Conservation (phyloP, 768 basidiomycete species). For the Boletus insuetus region DNA sequence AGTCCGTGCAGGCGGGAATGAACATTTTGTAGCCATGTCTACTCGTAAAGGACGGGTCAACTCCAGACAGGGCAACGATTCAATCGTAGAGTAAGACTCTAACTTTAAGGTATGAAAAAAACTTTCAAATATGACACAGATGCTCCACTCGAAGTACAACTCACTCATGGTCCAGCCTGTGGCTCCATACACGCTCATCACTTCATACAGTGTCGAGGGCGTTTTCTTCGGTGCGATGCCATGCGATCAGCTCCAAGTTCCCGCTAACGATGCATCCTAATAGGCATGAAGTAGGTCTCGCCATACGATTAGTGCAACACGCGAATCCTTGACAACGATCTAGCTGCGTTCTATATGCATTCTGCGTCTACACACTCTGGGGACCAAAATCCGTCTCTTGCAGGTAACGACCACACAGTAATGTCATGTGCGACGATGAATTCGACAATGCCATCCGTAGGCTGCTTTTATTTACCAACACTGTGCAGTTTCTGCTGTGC, state of each 20-base stretch:
- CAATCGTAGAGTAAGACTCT: too few species aligned
- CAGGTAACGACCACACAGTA: slow-evolving; percentile 1
- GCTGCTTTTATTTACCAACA: slow-evolving; percentile 11
- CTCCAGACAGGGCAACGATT: too few species aligned
- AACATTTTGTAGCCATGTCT: too few species aligned
- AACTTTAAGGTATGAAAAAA: too few species aligned
- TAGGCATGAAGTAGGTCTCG: slow-evolving; percentile 17
- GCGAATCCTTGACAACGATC: not conserved
- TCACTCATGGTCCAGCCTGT: slow-evolving; percentile 2
- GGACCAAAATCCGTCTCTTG: slow-evolving; percentile 5
- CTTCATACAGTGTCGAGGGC: slow-evolving; percentile 3
- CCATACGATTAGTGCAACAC: not conserved
- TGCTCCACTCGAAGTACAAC: too few species aligned
- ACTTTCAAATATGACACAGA: too few species aligned
- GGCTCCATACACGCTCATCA: slow-evolving; percentile 3
- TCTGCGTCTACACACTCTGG: slow-evolving; percentile 15
- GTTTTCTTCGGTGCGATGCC: slow-evolving; percentile 20
- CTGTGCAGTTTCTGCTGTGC: slow-evolving; percentile 19
- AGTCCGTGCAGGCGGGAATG: too few species aligned
- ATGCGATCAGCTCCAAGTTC: not conserved
- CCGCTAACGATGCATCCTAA: not conserved
- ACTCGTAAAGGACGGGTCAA: too few species aligned
- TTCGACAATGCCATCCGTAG: not conserved
- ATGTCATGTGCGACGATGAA: not conserved
- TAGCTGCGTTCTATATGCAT: slow-evolving; percentile 15